A percentile compares a stretch with the other conserved stretches of the same genome.
These are phyloP conservation scores for Acacia concinna DNA, from an alignment of 331 rosid species.

Conservation along the genomic window DNA sequence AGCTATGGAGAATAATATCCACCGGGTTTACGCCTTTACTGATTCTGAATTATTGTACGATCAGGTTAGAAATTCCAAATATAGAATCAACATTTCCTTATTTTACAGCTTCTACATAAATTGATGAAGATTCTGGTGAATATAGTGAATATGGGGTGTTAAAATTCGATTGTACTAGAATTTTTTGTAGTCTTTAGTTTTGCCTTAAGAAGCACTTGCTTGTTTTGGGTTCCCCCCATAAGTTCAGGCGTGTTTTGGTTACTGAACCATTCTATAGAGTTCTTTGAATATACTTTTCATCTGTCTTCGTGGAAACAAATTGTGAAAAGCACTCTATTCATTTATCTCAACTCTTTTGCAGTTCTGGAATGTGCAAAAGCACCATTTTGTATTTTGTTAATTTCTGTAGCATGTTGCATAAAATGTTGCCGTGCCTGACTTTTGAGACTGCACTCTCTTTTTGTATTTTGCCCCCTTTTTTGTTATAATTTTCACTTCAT, in stretches of 20 bases:
- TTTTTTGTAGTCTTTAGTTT: neutral
- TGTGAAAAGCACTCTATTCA: neutral
- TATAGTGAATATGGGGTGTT: neutral
- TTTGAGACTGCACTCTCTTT: neutral
- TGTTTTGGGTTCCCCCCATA: neutral
- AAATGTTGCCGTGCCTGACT: neutral
- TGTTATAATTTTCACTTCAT: neutral
- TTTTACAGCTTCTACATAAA: neutral
- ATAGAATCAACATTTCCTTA: constrained; percentile 7
- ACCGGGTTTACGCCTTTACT: constrained; percentile 70
- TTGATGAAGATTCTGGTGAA: constrained; percentile 16
- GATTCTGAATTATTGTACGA: constrained; percentile 67
- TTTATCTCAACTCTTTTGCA: neutral
- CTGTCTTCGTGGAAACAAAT: neutral
- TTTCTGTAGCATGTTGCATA: constrained; percentile 1
- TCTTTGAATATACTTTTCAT: neutral
- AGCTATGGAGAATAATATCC: constrained; percentile 58
- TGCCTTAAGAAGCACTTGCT: neutral
- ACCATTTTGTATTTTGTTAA: neutral
- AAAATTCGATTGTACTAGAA: neutral
- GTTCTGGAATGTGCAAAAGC: constrained; percentile 17
- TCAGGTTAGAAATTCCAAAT: constrained; percentile 53
- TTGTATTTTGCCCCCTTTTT: neutral
- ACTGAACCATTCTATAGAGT: neutral
- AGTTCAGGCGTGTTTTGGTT: neutral